phyloP scores from a whole-genome alignment of 345 rosid species.

The Ailanthus altissimus region DNA sequence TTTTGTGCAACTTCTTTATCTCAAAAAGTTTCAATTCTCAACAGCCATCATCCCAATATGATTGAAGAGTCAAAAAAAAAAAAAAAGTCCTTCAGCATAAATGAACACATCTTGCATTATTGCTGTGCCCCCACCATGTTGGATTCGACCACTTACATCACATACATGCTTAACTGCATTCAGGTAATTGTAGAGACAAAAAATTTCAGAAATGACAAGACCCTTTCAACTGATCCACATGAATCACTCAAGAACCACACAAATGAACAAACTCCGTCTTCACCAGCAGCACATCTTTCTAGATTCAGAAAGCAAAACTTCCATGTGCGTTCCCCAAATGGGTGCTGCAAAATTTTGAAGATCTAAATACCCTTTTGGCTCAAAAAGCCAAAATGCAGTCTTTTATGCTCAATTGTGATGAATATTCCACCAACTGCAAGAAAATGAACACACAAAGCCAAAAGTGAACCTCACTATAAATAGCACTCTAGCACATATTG shows the following conservation, averaged over 20 bases:
- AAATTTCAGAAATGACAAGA: slow-evolving; percentile 44
- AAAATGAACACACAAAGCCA: slow-evolving; percentile 19
- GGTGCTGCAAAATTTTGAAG: slow-evolving; percentile 21
- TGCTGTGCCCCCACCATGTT: slow-evolving; percentile 45
- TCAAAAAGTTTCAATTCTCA: slow-evolving; percentile 28
- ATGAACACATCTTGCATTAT: slow-evolving; percentile 33
- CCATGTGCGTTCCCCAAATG: slow-evolving; percentile 22
- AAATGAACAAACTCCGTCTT: slow-evolving; percentile 15
- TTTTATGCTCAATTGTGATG: slow-evolving; percentile 21
- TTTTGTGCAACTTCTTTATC: slow-evolving; percentile 11
- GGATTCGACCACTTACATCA: slow-evolving; percentile 39
- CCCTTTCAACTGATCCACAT: slow-evolving; percentile 43
- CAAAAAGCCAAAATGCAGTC: slow-evolving; percentile 23
- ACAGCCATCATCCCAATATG: slow-evolving; percentile 19
- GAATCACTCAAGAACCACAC: slow-evolving; percentile 27
- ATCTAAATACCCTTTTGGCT: slow-evolving; percentile 31
- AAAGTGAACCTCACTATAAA: slow-evolving; percentile 13
- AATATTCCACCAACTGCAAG: slow-evolving; percentile 14
- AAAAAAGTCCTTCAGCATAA: slow-evolving; percentile 19
- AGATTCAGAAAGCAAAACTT: slow-evolving; percentile 12
- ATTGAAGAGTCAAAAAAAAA: slow-evolving; percentile 27
- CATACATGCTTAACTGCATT: slow-evolving; percentile 35
- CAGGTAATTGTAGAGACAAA: slow-evolving; percentile 34
- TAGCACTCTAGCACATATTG: slow-evolving; percentile 25
- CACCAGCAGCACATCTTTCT: slow-evolving; percentile 20